A percentile compares a stretch with the other conserved stretches of the same genome.
Evolutionary conservation across 208 protist genomes (phyloP).

Genomic region (Angomonas ambiguus): DNA sequence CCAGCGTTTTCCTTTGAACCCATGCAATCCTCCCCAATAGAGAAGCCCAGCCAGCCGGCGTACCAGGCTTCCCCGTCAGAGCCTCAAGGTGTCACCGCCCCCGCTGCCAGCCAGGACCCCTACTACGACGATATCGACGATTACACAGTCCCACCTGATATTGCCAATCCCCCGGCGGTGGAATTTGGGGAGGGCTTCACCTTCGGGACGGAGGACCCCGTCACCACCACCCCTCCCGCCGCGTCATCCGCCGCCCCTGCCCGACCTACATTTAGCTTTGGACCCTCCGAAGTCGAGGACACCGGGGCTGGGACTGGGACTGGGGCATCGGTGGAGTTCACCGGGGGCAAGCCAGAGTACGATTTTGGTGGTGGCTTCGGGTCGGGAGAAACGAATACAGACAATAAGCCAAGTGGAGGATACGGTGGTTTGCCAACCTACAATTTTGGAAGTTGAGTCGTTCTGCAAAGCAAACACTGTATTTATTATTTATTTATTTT

Average conservation of each 20-base stretch:
- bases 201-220: constrained; percentile 19
- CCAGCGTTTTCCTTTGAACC: constrained; percentile 1
- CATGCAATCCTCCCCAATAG: not conserved
- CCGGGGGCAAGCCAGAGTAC: not conserved
- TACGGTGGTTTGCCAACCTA: constrained; percentile 44
- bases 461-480: not conserved
- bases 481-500: not conserved
- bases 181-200: constrained; percentile 32
- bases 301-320: not conserved
- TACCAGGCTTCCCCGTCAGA: constrained; percentile 1
- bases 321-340: not conserved
- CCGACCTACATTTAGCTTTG: constrained; percentile 59
- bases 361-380: constrained; percentile 11
- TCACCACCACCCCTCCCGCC: not conserved
- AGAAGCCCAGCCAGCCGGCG: not conserved
- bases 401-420: constrained; percentile 7
- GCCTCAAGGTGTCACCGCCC: constrained; percentile 9
- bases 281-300: constrained; percentile 17
- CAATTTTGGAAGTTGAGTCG: constrained; percentile 61
- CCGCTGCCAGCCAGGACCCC: constrained; percentile 27
- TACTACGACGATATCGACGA: constrained; percentile 79
- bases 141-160: constrained; percentile 34
- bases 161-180: constrained; percentile 14
- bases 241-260: not conserved
- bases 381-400: constrained; percentile 10